A percentile compares a stretch with the other conserved stretches of the same genome.
phyloP scores from a whole-genome alignment of 306 rosid species.

The Acacia acuminata region DNA sequence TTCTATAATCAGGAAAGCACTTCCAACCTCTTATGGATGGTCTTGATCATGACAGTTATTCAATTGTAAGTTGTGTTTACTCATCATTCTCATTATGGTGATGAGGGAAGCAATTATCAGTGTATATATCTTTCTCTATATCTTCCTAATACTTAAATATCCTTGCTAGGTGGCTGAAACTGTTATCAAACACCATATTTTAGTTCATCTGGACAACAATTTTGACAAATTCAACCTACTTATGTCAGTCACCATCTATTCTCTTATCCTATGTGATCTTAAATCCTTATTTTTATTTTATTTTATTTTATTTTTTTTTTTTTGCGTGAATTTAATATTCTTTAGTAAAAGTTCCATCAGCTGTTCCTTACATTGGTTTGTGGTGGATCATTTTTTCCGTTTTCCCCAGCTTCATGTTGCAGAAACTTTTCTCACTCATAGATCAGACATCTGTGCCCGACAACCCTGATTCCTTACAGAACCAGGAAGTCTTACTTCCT shows the following conservation, averaged over 20 bases:
- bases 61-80: constrained; percentile 56
- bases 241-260: constrained; percentile 58
- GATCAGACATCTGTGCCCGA: constrained; percentile 88
- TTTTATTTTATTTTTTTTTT: no score
- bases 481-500: constrained; percentile 91
- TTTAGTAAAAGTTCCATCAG: constrained; percentile 20
- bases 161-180: constrained; percentile 69
- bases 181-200: constrained; percentile 65
- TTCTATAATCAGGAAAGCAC: constrained; percentile 61
- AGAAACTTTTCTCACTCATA: constrained; percentile 89
- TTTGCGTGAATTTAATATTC: background rate
- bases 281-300: background rate
- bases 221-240: constrained; percentile 87
- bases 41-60: constrained; percentile 50
- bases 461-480: constrained; percentile 92
- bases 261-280: constrained; percentile 21
- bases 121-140: constrained; percentile 2
- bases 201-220: constrained; percentile 85
- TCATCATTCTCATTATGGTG: constrained; percentile 1
- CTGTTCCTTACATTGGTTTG: constrained; percentile 29
- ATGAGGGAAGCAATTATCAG: constrained; percentile 15
- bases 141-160: constrained; percentile 13
- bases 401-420: constrained; percentile 78
- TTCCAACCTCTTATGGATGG: constrained; percentile 70
- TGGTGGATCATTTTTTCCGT: constrained; percentile 15